phyloP scores from a whole-genome alignment of 495 filamentous ascomycete species.

The Echria macrotheca region DNA sequence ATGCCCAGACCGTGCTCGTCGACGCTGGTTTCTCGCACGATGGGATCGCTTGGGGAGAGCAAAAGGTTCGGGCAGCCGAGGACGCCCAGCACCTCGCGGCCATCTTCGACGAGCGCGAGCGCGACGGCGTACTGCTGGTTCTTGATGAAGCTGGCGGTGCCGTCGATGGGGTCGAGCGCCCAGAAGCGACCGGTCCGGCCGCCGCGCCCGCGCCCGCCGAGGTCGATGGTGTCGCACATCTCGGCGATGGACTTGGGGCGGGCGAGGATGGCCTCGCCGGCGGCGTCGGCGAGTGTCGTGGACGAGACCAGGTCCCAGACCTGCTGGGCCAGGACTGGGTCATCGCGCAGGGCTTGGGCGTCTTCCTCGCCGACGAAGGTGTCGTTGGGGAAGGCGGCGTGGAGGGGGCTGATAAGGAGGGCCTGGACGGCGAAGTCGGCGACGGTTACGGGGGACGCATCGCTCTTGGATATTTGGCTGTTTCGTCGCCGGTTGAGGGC shows the following conservation, averaged over 20 bases:
- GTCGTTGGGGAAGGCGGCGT: constrained; percentile 45
- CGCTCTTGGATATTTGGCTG: constrained; percentile 41
- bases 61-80: constrained; percentile 54
- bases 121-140: constrained; percentile 56
- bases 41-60: constrained; percentile 24
- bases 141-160: constrained; percentile 52
- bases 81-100: constrained; percentile 48
- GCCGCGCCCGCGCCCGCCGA: constrained; percentile 41
- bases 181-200: constrained; percentile 42
- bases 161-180: constrained; percentile 59
- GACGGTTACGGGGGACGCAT: constrained; percentile 50
- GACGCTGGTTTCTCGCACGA: constrained; percentile 43
- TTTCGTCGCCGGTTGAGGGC: constrained; percentile 11
- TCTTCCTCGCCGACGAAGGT: constrained; percentile 52
- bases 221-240: constrained; percentile 51
- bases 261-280: constrained; percentile 34
- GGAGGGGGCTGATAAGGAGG: constrained; percentile 50
- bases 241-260: constrained; percentile 39
- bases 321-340: constrained; percentile 38
- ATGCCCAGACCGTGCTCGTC: constrained; percentile 47
- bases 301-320: constrained; percentile 46
- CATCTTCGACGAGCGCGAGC: constrained; percentile 48
- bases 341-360: constrained; percentile 38
- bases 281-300: constrained; percentile 33
- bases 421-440: constrained; percentile 55